Evolutionary conservation across 106 monocot genomes (phyloP).

Genomic region (Allium fistulosum): DNA sequence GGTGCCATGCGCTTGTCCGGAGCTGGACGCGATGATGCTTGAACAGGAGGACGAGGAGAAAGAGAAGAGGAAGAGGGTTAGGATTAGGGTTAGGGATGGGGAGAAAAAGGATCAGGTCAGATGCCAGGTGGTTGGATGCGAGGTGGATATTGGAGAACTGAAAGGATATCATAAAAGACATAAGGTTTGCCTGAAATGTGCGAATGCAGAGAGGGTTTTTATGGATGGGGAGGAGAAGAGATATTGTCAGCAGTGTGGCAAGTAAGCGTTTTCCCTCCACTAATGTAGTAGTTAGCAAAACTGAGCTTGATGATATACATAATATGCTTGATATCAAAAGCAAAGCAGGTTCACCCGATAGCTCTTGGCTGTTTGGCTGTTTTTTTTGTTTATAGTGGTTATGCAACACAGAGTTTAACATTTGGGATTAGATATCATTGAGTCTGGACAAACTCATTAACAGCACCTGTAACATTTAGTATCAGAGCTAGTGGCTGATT

Average conservation of each 20-base stretch:
- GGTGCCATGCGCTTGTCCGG: slow-evolving; percentile 87
- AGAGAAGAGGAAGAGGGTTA: slow-evolving; percentile 25
- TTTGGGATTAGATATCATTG: too few species aligned
- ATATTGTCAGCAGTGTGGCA: slow-evolving; percentile 98
- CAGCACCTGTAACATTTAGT: too few species aligned
- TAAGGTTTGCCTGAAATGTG: slow-evolving; percentile 69
- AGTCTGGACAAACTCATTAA: too few species aligned
- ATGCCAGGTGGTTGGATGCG: slow-evolving; percentile 87
- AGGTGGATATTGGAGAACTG: slow-evolving; percentile 79
- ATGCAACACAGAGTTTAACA: too few species aligned
- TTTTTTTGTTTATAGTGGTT: too few species aligned
- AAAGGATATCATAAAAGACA: slow-evolving; percentile 89
- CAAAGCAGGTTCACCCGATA: too few species aligned
- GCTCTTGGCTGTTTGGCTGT: too few species aligned
- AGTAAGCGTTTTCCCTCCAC: slow-evolving; percentile 38
- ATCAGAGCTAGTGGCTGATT: neutral
- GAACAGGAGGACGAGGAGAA: slow-evolving; percentile 38
- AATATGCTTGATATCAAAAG: too few species aligned
- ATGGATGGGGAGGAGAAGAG: slow-evolving; percentile 73
- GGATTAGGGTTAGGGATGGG: slow-evolving; percentile 8
- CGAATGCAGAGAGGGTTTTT: slow-evolving; percentile 50
- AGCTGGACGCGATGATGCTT: slow-evolving; percentile 49
- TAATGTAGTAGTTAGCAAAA: too few species aligned
- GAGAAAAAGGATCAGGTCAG: slow-evolving; percentile 14
- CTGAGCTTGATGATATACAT: too few species aligned